Percentiles rank a stretch among this genome's conserved stretches.
phyloP scores from a whole-genome alignment of 2,329 filamentous ascomycete species.

The Alternaria solani region DNA sequence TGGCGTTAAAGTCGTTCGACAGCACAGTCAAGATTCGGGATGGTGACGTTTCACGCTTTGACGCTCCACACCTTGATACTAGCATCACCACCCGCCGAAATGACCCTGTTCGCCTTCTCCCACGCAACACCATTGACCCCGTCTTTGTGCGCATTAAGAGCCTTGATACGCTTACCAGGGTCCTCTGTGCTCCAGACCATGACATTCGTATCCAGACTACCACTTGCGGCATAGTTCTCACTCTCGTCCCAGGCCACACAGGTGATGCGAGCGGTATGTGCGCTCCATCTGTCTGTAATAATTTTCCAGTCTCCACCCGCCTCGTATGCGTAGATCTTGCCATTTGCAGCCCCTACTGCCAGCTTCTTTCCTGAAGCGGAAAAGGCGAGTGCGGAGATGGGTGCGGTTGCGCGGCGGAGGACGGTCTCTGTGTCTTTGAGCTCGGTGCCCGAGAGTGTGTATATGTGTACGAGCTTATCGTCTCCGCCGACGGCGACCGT shows the following conservation, averaged over 20 bases:
- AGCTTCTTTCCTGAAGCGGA: slow-evolving; percentile 78
- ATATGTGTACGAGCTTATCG: slow-evolving; percentile 78
- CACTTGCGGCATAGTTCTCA: slow-evolving; percentile 81
- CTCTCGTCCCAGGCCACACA: slow-evolving; percentile 77
- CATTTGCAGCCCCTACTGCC: slow-evolving; percentile 81
- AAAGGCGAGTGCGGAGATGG: slow-evolving; percentile 83
- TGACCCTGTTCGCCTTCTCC: slow-evolving; percentile 71
- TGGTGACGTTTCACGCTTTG: slow-evolving; percentile 26
- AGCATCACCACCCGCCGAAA: slow-evolving; percentile 85
- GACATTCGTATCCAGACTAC: slow-evolving; percentile 88
- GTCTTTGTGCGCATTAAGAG: slow-evolving; percentile 91
- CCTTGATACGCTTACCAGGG: slow-evolving; percentile 85
- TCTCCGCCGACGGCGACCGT: slow-evolving; percentile 79
- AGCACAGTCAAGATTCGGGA: neutral
- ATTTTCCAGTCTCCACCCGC: slow-evolving; percentile 70
- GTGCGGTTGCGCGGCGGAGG: slow-evolving; percentile 73
- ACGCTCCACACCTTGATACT: slow-evolving; percentile 85
- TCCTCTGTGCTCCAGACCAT: slow-evolving; percentile 88
- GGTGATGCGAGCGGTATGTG: slow-evolving; percentile 73
- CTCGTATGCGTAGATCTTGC: slow-evolving; percentile 85
- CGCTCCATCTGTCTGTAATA: slow-evolving; percentile 80
- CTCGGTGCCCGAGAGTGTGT: slow-evolving; percentile 67
- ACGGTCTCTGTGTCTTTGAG: slow-evolving; percentile 62
- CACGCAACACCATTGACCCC: slow-evolving; percentile 89
- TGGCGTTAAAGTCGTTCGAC: no score